These are phyloP conservation scores for Mycena sanguinolenta DNA, from an alignment of 768 basidiomycete species.

Conservation along the genomic window DNA sequence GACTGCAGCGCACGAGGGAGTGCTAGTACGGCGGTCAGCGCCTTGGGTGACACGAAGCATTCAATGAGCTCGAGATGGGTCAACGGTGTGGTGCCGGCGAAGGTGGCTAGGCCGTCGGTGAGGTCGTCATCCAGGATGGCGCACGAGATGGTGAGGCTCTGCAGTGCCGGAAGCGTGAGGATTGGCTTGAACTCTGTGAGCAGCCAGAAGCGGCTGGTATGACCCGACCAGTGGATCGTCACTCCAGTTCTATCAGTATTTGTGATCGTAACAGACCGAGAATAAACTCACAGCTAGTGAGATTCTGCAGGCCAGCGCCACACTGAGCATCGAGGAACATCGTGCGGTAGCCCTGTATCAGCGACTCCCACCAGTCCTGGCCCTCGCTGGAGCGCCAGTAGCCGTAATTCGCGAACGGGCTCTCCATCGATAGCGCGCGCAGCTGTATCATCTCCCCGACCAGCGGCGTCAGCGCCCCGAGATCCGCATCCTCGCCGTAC, in stretches of 20 bases:
- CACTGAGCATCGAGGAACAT: not conserved
- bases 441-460: too few species aligned
- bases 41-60: too few species aligned
- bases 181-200: slow-evolving; percentile 17
- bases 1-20: too few species aligned
- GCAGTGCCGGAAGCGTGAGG: too few species aligned
- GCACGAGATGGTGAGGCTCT: not conserved
- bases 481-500: too few species aligned
- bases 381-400: not conserved
- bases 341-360: not conserved
- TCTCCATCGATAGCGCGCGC: too few species aligned
- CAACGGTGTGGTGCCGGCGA: slow-evolving; percentile 12
- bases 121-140: too few species aligned
- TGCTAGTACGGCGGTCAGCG: too few species aligned
- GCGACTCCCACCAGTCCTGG: not conserved
- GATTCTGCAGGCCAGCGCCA: slow-evolving; percentile 6
- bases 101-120: not conserved
- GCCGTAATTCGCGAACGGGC: too few species aligned
- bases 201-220: slow-evolving; percentile 10
- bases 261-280: not conserved
- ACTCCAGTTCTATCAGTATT: slow-evolving; percentile 5
- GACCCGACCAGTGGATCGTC: slow-evolving; percentile 15
- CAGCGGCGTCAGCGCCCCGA: too few species aligned
- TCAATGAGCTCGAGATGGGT: too few species aligned
- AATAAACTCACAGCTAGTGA: slow-evolving; percentile 3